Evolutionary conservation across 108 stramenopile species (phyloP).

Genomic region (Skeletonema potamos): DNA sequence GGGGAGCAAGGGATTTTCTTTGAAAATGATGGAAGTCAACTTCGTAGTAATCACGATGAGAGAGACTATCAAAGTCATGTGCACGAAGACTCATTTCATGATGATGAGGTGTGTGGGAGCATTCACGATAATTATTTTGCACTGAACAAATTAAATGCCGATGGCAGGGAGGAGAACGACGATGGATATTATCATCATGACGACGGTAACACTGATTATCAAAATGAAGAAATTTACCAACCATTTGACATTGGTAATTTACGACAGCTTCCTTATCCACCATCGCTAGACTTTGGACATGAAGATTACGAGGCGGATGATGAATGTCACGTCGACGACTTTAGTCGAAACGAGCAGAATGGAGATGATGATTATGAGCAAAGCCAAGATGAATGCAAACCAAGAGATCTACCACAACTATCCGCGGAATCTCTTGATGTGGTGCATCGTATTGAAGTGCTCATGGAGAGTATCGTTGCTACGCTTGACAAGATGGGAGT

Average conservation of each 20-base stretch:
- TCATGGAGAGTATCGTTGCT: background rate
- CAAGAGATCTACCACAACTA: background rate
- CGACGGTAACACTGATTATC: background rate
- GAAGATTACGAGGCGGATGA: background rate
- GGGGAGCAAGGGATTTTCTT: background rate
- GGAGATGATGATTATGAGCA: background rate
- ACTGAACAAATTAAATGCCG: background rate
- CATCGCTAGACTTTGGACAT: background rate
- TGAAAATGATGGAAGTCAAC: background rate
- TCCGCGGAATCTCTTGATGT: background rate
- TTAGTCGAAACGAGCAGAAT: background rate
- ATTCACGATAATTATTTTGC: background rate
- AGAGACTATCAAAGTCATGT: background rate
- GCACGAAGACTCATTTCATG: no score
- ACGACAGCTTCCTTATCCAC: background rate
- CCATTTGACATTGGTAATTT: background rate
- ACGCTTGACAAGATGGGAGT: background rate
- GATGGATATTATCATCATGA: background rate
- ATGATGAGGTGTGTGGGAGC: background rate
- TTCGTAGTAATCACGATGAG: background rate
- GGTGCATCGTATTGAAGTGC: background rate
- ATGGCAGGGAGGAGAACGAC: background rate
- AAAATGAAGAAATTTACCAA: background rate
- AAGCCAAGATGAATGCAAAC: background rate
- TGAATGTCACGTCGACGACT: background rate